Evolutionary conservation across 2,329 filamentous ascomycete genomes (phyloP), one percentile per base, ranked within the genome.

Genomic region (Plenodomus tracheiphilus): DNA sequence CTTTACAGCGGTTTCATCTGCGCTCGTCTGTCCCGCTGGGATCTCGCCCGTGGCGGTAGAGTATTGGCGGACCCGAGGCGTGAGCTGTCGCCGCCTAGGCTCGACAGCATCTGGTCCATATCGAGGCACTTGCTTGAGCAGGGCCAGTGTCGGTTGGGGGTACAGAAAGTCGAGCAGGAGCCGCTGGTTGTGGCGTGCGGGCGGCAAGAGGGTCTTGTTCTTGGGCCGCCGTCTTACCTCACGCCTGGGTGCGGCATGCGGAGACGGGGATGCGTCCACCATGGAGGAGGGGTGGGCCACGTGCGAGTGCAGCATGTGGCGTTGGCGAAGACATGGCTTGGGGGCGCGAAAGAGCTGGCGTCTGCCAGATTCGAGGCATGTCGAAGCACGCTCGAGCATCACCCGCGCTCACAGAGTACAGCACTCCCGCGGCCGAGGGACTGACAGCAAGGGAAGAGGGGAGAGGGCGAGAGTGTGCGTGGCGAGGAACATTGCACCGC

Each of bases 371-470:
- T 81, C 75, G 76, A 83, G 77, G 73, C 79, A 83, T 81, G 76
- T 74, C 69, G 77, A 77, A 66, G 79, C 79, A 62, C 79, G 79
- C 79, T 84, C 81, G 68, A 84, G 79, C 81, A 84, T 84, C 59
- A 68, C 67, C 70, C 57, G 55, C 54, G 46, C 54, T 44, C 53
- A 53, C 44, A 39, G 37, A 46, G 58, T n/a, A n/a, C n/a, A n/a
- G n/a, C n/a, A n/a, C n/a, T n/a, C n/a, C n/a, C n/a, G n/a, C n/a
- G n/a, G n/a, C n/a, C n/a, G n/a, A n/a, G n/a, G n/a, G n/a, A n/a
- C n/a, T n/a, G n/a, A n/a, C n/a, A 25, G 10, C 22, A 25, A 25
- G 22, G 22, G 22, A 25, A 25, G 22, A 25, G 10, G 22, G 22
- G 10, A 25, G 10, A 17, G 32, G 32, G 17, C 32, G 32, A 17